Percentiles rank a stretch among this genome's conserved stretches.
phyloP scores from a whole-genome alignment of 2,329 filamentous ascomycete species.

The Rutstroemia sp. region DNA sequence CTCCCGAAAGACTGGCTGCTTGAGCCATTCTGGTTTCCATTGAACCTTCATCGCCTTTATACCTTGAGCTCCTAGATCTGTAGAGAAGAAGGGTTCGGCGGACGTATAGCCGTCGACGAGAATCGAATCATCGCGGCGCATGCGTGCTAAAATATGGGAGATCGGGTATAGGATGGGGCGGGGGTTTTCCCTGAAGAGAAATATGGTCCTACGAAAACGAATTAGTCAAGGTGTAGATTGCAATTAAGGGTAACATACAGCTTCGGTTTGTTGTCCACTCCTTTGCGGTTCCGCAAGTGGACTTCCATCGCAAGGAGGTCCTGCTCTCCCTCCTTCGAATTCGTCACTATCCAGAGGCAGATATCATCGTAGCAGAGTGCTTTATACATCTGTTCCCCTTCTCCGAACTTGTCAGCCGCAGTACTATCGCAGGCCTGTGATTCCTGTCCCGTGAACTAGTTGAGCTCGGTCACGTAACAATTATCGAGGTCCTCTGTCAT shows the following conservation, averaged over 20 bases:
- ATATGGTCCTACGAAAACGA: constrained; percentile 18
- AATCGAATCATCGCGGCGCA: constrained; percentile 16
- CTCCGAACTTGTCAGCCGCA: constrained; percentile 4
- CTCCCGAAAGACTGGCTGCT: constrained; percentile 16
- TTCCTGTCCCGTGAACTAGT: neutral
- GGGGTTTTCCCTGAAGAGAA: constrained; percentile 17
- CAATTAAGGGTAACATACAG: constrained; percentile 12
- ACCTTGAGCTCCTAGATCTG: constrained; percentile 8
- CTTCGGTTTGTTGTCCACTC: constrained; percentile 22
- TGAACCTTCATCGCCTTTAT: constrained; percentile 17
- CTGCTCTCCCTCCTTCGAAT: constrained; percentile 14
- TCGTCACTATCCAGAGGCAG: constrained; percentile 18
- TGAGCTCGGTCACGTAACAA: neutral
- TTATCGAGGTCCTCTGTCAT: neutral
- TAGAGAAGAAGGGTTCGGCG: constrained; percentile 18
- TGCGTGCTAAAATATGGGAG: constrained; percentile 15
- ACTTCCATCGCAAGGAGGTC: constrained; percentile 22
- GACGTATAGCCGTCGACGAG: constrained; percentile 15
- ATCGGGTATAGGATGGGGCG: constrained; percentile 21
- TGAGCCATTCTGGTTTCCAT: constrained; percentile 19
- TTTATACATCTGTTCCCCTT: constrained; percentile 13
- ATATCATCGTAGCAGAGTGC: constrained; percentile 21
- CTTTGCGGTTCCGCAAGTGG: constrained; percentile 18
- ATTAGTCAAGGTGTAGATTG: constrained; percentile 14
- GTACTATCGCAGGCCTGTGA: neutral